Evolutionary conservation across 2,329 filamentous ascomycete species (phyloP), one percentile per base, ranked within the genome.

Genomic region (Sarocladium strictum): DNA sequence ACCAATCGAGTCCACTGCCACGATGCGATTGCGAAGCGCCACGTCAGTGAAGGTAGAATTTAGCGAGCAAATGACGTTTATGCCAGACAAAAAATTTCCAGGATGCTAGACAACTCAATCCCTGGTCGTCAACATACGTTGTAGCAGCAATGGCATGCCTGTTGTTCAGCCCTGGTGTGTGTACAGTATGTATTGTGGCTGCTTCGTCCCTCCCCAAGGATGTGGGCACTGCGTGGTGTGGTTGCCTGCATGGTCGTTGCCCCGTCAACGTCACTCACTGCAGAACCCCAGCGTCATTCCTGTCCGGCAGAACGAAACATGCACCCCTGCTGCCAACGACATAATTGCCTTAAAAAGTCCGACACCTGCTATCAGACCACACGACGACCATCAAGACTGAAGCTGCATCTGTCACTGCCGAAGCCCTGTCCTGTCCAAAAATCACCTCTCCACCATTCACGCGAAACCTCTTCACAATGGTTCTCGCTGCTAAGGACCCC

Each of bases 401-500:
- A 27, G 15, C 24, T 47, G 21, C 43, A 47, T 47, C 43, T 47
- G 43, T 29, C 19, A 24, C 43, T 27, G n/a, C 29, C n/a, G 17
- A 9, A 11, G n/a, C 10, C 6, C 37, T 19, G 10, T n/a, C 37
- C 37, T 12, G 6, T 11, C 10, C 10, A 17, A 40, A 33, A 38
- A 5, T 15, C 35, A 38, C 5, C 35, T 17, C 6, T 38, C 35
- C 40, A 24, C n/a, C 7, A 23, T n/a, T n/a, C n/a, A n/a, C n/a
- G n/a, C n/a, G n/a, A n/a, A n/a, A 12, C n/a, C 17, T 24, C 6
- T n/a, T 49, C 47, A 51, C 29, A 17, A 51, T 51, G 71, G 73
- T 85, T 62, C 84, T 90, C 70, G 73, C 76, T 62, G 74, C 80
- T 65, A 84, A 84, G 72, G 84, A 89, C 73, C 76, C 79, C 72